A percentile compares a stretch with the other conserved stretches of the same genome.
Conservation (phyloP, 345 rosid genomes). For the Crucihimalaya himalaica region DNA sequence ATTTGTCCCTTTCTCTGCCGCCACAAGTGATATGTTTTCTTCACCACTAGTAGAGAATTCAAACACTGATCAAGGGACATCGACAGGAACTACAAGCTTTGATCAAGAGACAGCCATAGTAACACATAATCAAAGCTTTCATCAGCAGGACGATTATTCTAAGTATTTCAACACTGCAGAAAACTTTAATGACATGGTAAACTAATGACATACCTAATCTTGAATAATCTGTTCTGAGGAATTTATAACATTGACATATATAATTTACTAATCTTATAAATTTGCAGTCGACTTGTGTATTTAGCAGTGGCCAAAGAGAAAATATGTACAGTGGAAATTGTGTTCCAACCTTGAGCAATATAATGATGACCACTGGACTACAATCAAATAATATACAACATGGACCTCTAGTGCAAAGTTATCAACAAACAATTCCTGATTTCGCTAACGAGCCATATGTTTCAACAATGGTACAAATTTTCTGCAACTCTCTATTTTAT, state of each 20-base stretch:
- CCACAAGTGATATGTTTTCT: conserved; percentile 2
- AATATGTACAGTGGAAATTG: not conserved
- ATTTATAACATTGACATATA: not conserved
- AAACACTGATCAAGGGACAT: conserved; percentile 4
- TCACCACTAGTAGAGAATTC: not conserved
- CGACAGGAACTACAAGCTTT: conserved; percentile 1
- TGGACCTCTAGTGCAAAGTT: not conserved
- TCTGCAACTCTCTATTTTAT: not conserved
- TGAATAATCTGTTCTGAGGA: not conserved
- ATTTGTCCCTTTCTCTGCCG: not conserved
- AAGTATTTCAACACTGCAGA: not conserved
- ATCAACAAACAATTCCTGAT: not conserved
- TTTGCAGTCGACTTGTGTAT: conserved; percentile 12
- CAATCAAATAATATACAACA: conserved; percentile 8
- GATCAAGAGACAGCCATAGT: not conserved
- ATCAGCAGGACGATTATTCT: not conserved
- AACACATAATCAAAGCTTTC: conserved; percentile 24
- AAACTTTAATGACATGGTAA: conserved; percentile 15
- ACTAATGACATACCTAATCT: not conserved
- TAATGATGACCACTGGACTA: conserved; percentile 8
- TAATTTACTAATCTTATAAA: not conserved
- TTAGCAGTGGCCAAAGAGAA: conserved; percentile 13
- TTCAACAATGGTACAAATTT: conserved; percentile 20
- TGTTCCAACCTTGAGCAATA: not conserved
- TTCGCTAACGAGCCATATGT: not conserved